Evolutionary conservation across 805 yeast genomes (phyloP), one percentile per base, ranked within the genome.

Genomic region (Kazachstania taianensis): DNA sequence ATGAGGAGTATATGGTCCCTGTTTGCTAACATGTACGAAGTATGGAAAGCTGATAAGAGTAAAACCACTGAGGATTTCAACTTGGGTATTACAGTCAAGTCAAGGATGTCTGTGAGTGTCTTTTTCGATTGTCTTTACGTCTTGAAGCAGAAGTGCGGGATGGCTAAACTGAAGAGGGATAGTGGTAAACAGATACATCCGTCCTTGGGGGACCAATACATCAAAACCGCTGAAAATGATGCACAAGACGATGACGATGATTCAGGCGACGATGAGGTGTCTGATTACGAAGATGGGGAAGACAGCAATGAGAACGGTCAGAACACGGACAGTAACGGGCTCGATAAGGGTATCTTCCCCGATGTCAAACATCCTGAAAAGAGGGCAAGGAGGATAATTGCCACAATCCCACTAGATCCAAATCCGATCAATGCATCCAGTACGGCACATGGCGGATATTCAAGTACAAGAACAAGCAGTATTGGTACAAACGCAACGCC

Each of bases 1-100:
- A 84, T 92, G 92, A 73, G 81, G 50, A 86, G 86, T 52, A 78
- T 86, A 66, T 89, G 98, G 98, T 83, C 81, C 41, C 66, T 86
- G 40, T 82, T 82, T 57, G 72, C 79, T 34, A 69, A 79, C 4
- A 62, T 86, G 46, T 73, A 76, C 43, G 78, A 73, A 28, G 73
- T 23, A 15, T 35, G 37, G 37, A 26, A 26, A 26, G 14, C 57
- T 57, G 40, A 44, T 8, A 39, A 39, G 18, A 6, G 30, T 18
- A 35, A 15, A 7, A 31, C 39, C 17, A 9, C n/a, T 12, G 20
- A 30, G 12, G 61, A 57, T 19, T 58, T 61, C 23, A 65, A 65
- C 39, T 39, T 66, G 34, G 56, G 53, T 7, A 75, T 82, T 4
- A 70, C 70, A 3, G 78, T 87, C 12, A 68, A 82, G 33, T 79